Conservation (phyloP, 1,284 basidiomycete genomes). For the Sanguinoderma infundibulare region DNA sequence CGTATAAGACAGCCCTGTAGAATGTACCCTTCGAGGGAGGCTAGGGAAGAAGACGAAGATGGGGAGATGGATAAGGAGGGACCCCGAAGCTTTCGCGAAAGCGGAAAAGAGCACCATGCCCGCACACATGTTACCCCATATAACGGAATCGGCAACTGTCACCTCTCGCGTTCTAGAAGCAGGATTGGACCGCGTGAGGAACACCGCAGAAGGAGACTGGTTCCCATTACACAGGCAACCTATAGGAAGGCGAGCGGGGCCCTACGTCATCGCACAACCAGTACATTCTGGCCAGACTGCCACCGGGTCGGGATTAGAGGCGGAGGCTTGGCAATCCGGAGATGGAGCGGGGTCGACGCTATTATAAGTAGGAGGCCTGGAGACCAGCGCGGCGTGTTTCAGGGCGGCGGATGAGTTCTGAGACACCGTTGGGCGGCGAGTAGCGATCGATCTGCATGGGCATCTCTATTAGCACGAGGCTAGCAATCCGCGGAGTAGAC, state of each 20-base stretch:
- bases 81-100: too few species aligned
- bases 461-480: not conserved
- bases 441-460: not conserved
- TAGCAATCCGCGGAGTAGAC: too few species aligned
- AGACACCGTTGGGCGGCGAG: not conserved
- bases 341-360: not conserved
- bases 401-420: not conserved
- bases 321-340: not conserved
- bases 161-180: not conserved
- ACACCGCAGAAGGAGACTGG: not conserved
- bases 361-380: not conserved
- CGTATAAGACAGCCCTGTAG: not conserved
- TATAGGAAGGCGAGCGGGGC: not conserved
- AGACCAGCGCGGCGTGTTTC: not conserved
- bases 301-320: not conserved
- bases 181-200: not conserved
- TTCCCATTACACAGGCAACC: not conserved
- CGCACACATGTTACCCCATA: not conserved
- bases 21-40: not conserved
- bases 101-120: too few species aligned
- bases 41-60: not conserved
- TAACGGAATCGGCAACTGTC: not conserved
- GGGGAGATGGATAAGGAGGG: not conserved
- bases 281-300: not conserved
- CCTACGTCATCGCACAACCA: conserved; percentile 3